Evolutionary conservation across 192 early-diverging fungal species (phyloP), one percentile per base, ranked within the genome.

Genomic region (Chytriomyces hyalinus): DNA sequence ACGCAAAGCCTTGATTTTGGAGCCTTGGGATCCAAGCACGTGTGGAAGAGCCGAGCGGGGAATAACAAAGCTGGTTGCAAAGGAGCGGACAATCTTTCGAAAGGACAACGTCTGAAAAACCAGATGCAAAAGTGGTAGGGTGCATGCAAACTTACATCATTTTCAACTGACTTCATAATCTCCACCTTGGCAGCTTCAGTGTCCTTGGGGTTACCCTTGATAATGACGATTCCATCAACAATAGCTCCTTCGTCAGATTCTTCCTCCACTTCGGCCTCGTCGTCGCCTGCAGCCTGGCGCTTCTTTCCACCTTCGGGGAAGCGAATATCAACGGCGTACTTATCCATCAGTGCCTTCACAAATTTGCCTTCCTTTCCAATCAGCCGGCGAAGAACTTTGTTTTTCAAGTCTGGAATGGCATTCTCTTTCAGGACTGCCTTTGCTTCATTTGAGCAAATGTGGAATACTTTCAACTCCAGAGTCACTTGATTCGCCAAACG

Each of bases 321-420:
- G 47, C 81, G 71, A 51, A 86, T 62, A 17, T 69, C 57, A 61
- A 99, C 92, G 70, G 89, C 88, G 72, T 90, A 88, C 78, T 92
- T 90, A 15, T 91, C 89, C 72, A 90, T 93, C 48, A 97, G 74
- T 61, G 90, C 89, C 77, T 90, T 93, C 65, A 99, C 88, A 73
- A 90, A 88, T 73, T 90, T 91, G 76, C 96, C 95, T 36, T 90
- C 91, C 77, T 94, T 94, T n/a, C 97, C 97, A 75, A 98, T 95
- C 28, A 99, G 22, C 1, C 80, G 62, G 4, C 84, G 81, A 17
- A 84, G 73, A 44, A 85, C 78, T n/a, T 67, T 62, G 22, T 61
- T 67, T 62, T 78, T 81, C 49, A 85, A 68, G 22, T 88, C 87
- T 51, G 78, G 68, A 47, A 79, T 61, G 20, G 73, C 70, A 10